phyloP scores from a whole-genome alignment of 2,329 filamentous ascomycete species.

The Didymella pinodella region DNA sequence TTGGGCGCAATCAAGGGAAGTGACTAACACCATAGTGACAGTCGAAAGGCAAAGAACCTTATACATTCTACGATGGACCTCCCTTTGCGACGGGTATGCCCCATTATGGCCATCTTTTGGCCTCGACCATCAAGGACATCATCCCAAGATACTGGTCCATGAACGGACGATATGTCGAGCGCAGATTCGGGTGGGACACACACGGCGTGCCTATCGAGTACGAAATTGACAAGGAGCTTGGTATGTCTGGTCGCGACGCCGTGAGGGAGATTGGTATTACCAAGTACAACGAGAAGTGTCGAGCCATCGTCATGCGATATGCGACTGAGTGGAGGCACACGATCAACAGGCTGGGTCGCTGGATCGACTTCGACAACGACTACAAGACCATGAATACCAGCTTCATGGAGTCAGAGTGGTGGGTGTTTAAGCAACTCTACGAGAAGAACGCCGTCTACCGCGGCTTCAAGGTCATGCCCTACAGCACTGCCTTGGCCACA shows the following conservation, averaged over 20 bases:
- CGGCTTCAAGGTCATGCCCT: conserved; percentile 92
- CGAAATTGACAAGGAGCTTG: conserved; percentile 96
- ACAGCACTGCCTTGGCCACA: conserved; percentile 88
- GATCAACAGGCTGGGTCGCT: conserved; percentile 86
- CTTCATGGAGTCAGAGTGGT: conserved; percentile 97
- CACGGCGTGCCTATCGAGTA: conserved; percentile 95
- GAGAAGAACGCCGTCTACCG: conserved; percentile 91
- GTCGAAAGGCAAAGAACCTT: conserved; percentile 80
- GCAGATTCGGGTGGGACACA: conserved; percentile 94
- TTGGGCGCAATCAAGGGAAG: background rate
- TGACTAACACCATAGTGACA: conserved; percentile 21
- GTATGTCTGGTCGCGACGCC: conserved; percentile 85
- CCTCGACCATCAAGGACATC: conserved; percentile 96
- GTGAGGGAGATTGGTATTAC: conserved; percentile 86
- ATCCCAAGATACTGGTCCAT: conserved; percentile 97
- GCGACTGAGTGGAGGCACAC: conserved; percentile 86
- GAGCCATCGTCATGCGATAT: conserved; percentile 92
- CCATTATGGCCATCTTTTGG: conserved; percentile 79
- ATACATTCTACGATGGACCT: conserved; percentile 88
- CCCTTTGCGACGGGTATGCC: conserved; percentile 65
- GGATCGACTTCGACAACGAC: conserved; percentile 98
- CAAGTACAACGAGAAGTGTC: conserved; percentile 91
- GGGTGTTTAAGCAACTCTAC: conserved; percentile 93
- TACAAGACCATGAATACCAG: conserved; percentile 97
- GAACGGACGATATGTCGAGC: conserved; percentile 92